Evolutionary conservation across 2,329 filamentous ascomycete genomes (phyloP).

Genomic region (Cryphonectria carpinicola): DNA sequence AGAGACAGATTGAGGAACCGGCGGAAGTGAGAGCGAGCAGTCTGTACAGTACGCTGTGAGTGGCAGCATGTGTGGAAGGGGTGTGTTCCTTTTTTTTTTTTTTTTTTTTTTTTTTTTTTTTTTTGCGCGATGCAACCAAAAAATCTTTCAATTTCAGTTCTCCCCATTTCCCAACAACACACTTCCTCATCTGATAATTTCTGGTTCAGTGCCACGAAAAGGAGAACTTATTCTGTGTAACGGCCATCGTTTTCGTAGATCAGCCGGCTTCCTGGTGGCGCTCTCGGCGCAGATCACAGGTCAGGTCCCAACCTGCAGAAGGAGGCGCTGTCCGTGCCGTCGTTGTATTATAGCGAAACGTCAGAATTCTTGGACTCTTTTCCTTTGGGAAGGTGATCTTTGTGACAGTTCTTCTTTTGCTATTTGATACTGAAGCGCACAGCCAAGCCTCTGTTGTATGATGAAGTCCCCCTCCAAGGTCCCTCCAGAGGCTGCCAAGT

Average conservation of each 20-base stretch:
- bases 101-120: too few relatives aligned
- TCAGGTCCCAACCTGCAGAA: background rate
- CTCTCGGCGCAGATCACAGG: background rate
- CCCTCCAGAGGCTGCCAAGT: slow-evolving; percentile 12
- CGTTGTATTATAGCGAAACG: background rate
- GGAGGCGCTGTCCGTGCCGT: background rate
- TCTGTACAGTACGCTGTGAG: too few relatives aligned
- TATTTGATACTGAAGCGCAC: background rate
- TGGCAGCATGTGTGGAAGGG: too few relatives aligned
- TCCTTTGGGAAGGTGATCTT: background rate
- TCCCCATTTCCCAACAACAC: background rate
- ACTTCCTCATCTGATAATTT: too few relatives aligned
- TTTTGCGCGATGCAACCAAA: background rate
- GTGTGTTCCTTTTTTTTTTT: too few relatives aligned
- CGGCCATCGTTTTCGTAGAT: background rate
- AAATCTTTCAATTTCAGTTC: background rate
- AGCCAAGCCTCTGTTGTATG: background rate
- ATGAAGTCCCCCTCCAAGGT: background rate
- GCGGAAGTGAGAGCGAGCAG: too few relatives aligned
- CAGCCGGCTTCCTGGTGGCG: background rate
- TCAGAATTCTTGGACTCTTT: background rate
- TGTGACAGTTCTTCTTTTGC: background rate
- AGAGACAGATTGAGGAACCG: too few relatives aligned
- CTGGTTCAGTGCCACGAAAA: too few relatives aligned
- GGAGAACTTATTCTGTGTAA: background rate